A percentile compares a stretch with the other conserved stretches of the same genome.
phyloP scores from a whole-genome alignment of 176 grass and related monocot genomes.

The Bonia amplexicaulis region DNA sequence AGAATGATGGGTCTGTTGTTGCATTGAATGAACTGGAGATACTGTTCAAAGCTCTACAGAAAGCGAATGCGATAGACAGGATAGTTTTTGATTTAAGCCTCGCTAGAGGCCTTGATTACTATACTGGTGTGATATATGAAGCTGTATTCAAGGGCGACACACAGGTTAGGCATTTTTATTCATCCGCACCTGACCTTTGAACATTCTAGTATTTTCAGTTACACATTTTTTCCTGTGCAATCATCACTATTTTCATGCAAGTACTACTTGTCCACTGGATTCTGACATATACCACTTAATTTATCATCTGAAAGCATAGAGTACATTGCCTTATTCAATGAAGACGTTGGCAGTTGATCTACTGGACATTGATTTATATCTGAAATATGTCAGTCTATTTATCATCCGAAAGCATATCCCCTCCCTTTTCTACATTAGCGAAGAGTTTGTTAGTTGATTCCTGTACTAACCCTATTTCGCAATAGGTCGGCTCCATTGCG shows the following conservation, averaged over 20 bases:
- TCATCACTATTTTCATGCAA: background rate
- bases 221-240: background rate
- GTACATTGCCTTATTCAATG: background rate
- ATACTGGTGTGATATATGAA: slow-evolving; percentile 98
- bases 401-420: background rate
- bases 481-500: slow-evolving; percentile 91
- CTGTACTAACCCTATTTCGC: slow-evolving; percentile 16
- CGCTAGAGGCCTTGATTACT: slow-evolving; percentile 96
- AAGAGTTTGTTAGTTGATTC: background rate
- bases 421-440: background rate
- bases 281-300: background rate
- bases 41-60: slow-evolving; percentile 81
- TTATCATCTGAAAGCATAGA: background rate
- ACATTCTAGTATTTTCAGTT: background rate
- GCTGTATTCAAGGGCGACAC: slow-evolving; percentile 90
- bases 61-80: slow-evolving; percentile 62
- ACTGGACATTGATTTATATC: background rate
- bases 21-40: slow-evolving; percentile 87
- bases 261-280: background rate
- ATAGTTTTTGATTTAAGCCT: slow-evolving; percentile 97
- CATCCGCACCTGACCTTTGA: background rate
- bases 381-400: background rate
- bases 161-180: slow-evolving; percentile 48
- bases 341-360: background rate
- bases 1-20: slow-evolving; percentile 57